Evolutionary conservation across 2,329 filamentous ascomycete genomes (phyloP).

Genomic region (Colletotrichum sp.): DNA sequence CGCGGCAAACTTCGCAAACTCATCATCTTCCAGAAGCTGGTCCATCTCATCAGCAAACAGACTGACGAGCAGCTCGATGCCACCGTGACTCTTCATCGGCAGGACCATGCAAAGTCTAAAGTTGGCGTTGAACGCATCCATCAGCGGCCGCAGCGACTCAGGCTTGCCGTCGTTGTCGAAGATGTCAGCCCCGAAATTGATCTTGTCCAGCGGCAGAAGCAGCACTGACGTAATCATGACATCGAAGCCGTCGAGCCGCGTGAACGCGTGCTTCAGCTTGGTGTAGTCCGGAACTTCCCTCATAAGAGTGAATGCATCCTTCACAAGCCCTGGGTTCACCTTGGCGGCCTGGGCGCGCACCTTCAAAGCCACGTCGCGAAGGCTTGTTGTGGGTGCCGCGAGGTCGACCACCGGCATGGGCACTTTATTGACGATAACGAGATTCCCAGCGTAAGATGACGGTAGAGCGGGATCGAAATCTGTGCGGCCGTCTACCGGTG

Average conservation of each 20-base stretch:
- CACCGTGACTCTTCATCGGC: conserved; percentile 32
- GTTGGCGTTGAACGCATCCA: conserved; percentile 28
- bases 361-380: conserved; percentile 27
- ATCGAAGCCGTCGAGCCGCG: conserved; percentile 31
- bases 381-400: conserved; percentile 30
- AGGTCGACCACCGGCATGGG: conserved; percentile 28
- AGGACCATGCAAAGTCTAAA: conserved; percentile 31
- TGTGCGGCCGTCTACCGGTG: conserved; percentile 34
- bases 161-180: conserved; percentile 30
- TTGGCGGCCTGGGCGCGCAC: conserved; percentile 29
- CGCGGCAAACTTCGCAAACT: conserved; percentile 29
- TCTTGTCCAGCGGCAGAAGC: conserved; percentile 29
- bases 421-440: conserved; percentile 31
- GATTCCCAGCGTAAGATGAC: conserved; percentile 32
- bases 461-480: conserved; percentile 33
- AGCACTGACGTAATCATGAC: conserved; percentile 35
- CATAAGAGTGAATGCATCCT: conserved; percentile 32
- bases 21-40: conserved; percentile 28
- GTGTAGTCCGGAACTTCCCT: conserved; percentile 30
- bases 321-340: conserved; percentile 29
- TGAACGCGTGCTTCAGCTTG: conserved; percentile 27
- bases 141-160: conserved; percentile 31
- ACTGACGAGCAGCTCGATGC: conserved; percentile 32
- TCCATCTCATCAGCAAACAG: conserved; percentile 32
- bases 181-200: conserved; percentile 30